Percentiles rank a stretch among this genome's conserved stretches.
These are phyloP conservation scores for Colletotrichum sp. DNA, from an alignment of 2,329 filamentous ascomycete genomes.

Conservation along the genomic window DNA sequence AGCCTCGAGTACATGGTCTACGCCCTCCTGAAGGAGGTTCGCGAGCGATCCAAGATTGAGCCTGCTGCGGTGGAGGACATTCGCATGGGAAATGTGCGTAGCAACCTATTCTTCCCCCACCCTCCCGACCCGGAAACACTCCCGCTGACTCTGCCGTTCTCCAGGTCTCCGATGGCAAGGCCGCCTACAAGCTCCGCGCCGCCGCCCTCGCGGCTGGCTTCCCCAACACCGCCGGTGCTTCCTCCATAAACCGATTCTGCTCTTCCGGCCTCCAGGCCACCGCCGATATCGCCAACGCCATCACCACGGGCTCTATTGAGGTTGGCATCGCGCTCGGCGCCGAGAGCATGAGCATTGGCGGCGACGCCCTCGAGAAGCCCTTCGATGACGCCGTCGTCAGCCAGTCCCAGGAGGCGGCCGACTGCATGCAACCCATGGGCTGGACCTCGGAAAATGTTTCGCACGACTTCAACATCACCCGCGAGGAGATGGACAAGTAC, in stretches of 20 bases:
- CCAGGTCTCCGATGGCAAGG: constrained; percentile 82
- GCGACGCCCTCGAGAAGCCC: constrained; percentile 71
- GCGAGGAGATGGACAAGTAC: constrained; percentile 83
- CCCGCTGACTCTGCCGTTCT: not conserved
- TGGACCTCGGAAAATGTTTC: constrained; percentile 98
- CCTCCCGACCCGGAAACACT: not conserved
- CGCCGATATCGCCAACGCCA: constrained; percentile 92
- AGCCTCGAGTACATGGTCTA: constrained; percentile 86
- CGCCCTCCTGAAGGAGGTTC: constrained; percentile 78
- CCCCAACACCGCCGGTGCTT: constrained; percentile 85
- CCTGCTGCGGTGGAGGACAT: constrained; percentile 87
- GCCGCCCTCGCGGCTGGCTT: constrained; percentile 90
- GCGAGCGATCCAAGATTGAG: constrained; percentile 76
- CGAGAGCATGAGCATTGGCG: constrained; percentile 82
- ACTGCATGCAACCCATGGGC: constrained; percentile 96
- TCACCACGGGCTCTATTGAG: constrained; percentile 80
- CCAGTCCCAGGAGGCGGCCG: constrained; percentile 75
- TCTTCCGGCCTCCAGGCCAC: constrained; percentile 94
- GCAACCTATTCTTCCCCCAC: not conserved
- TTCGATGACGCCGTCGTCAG: constrained; percentile 79
- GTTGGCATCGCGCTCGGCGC: constrained; percentile 87
- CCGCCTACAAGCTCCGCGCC: constrained; percentile 89
- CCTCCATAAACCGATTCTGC: constrained; percentile 93
- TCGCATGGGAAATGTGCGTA: constrained; percentile 84
- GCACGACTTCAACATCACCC: constrained; percentile 83